These are phyloP conservation scores for Plantago lanceolata DNA, from an alignment of 305 asterid species.

Conservation along the genomic window DNA sequence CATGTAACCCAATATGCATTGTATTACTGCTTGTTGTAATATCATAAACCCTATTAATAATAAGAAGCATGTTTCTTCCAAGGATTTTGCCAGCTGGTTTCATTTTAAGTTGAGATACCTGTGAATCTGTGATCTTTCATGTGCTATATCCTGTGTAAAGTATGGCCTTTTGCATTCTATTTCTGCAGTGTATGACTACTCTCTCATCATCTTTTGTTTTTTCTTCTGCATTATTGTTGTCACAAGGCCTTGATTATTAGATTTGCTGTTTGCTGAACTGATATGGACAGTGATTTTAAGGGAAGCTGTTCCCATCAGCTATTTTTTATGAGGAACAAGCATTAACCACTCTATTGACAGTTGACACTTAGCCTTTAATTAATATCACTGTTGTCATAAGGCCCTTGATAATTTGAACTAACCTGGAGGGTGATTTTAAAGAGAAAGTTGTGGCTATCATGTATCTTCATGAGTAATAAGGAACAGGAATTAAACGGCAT, in stretches of 20 bases:
- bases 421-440: not conserved
- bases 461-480: not conserved
- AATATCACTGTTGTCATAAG: too few relatives aligned
- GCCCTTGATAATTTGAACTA: too few relatives aligned
- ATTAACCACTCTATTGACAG: not conserved
- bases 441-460: not conserved
- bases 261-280: slow-evolving; percentile 4
- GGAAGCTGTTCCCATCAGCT: not conserved
- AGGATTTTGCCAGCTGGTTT: not conserved
- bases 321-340: slow-evolving; percentile 4
- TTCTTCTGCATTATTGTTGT: slow-evolving; percentile 1
- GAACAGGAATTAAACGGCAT: slow-evolving; percentile 7
- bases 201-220: not conserved
- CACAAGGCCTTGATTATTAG: not conserved
- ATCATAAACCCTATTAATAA: not conserved
- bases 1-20: not conserved
- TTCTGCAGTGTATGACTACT: not conserved
- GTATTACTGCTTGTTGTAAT: not conserved
- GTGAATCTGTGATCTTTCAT: not conserved
- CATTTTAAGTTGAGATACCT: not conserved
- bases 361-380: too few relatives aligned
- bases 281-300: not conserved
- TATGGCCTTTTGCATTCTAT: not conserved
- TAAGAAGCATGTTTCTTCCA: not conserved
- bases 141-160: not conserved